These are phyloP conservation scores for Phytophthora podocarpi DNA, from an alignment of 352 stramenopile genomes.

Conservation along the genomic window DNA sequence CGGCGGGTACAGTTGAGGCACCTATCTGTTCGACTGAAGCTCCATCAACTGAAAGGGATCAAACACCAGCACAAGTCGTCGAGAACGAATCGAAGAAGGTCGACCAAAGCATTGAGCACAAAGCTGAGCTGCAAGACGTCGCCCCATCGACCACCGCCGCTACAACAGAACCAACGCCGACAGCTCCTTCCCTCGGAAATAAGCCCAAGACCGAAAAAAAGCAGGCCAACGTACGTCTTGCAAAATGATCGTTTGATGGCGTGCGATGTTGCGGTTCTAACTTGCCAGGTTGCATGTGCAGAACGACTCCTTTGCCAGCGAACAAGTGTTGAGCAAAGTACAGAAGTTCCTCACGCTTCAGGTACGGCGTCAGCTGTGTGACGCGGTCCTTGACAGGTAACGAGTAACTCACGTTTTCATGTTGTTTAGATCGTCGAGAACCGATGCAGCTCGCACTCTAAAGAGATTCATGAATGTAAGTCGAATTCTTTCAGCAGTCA, in stretches of 20 bases:
- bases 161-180: not conserved
- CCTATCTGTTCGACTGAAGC: not conserved
- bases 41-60: conserved; percentile 1
- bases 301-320: conserved; percentile 36
- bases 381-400: too few relatives aligned
- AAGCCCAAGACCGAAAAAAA: conserved; percentile 27
- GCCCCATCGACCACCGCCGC: not conserved
- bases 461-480: conserved; percentile 68
- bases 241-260: too few relatives aligned
- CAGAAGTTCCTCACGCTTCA: conserved; percentile 44
- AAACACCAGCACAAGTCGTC: not conserved
- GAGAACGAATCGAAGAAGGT: not conserved
- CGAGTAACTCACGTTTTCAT: too few relatives aligned
- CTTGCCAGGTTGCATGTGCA: conserved; percentile 12
- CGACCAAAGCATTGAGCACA: not conserved
- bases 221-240: conserved; percentile 1
- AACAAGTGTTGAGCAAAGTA: conserved; percentile 31
- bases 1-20: conserved; percentile 28
- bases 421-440: conserved; percentile 58
- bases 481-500: not conserved
- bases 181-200: conserved; percentile 12
- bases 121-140: not conserved
- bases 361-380: too few relatives aligned
- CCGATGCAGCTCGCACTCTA: conserved; percentile 51
- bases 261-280: not conserved